phyloP scores from a whole-genome alignment of 257 asterid genomes.

The Jaltomata sinuosa region DNA sequence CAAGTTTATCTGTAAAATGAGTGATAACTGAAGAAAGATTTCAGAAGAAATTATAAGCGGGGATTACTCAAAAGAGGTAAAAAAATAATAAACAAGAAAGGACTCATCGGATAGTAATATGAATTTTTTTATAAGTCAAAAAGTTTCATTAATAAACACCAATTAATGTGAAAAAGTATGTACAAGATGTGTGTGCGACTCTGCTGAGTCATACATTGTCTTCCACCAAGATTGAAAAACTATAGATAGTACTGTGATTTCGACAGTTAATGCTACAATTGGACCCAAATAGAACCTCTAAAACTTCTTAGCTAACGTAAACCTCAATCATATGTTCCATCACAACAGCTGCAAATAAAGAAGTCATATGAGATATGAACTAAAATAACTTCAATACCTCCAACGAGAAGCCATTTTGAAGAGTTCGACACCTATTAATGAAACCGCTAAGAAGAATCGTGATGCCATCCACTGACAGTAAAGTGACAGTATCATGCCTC shows the following conservation, averaged over 20 bases:
- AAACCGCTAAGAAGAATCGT: conserved; percentile 38
- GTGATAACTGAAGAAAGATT: not conserved
- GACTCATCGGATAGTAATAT: not conserved
- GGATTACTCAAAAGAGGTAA: not conserved
- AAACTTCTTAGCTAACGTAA: not conserved
- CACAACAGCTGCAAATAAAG: not conserved
- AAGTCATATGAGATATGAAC: not conserved
- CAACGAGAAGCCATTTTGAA: conserved; percentile 48
- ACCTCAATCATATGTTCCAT: not conserved
- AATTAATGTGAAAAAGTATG: not conserved
- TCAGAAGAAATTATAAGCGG: not conserved
- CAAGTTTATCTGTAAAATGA: not conserved
- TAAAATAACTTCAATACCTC: conserved; percentile 32
- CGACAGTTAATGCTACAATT: not conserved
- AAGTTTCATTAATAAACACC: not conserved
- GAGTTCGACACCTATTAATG: conserved; percentile 42
- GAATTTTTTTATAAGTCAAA: not conserved
- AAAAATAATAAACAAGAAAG: not conserved
- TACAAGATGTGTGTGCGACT: not conserved
- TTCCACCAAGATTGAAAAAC: not conserved
- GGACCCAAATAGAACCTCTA: not conserved
- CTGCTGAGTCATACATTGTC: not conserved
- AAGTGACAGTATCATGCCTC: conserved; percentile 50
- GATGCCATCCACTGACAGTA: conserved; percentile 55
- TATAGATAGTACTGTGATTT: not conserved